Evolutionary conservation across 257 asterid genomes (phyloP), one percentile per base, ranked within the genome.

Genomic region (Nicotiana obtusifolia): DNA sequence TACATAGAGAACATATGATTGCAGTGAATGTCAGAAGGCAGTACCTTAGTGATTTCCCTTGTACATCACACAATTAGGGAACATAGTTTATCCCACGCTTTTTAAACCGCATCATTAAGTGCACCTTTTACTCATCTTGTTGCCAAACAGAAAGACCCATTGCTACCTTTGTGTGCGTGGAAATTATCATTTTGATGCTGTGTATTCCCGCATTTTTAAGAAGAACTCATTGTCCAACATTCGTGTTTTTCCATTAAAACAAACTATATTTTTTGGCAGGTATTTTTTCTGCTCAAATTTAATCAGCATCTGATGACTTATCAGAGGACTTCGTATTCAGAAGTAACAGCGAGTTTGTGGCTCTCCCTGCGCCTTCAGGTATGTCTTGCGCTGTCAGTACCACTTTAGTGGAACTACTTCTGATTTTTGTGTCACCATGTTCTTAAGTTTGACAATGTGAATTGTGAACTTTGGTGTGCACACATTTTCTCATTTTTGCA

Each of bases 281-380:
- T 90, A 54, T 84, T 86, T 75, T 94, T 93, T 90, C 82, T 94
- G 59, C 61, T 78, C 86, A 89, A 86, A 88, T 94, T 94, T 90
- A 84, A 89, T 82, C 90, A 91, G 86, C 93, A 90, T 47, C 79
- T 94, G 41, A 87, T 78, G 37, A 84, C 90, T 77, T 95, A 95
- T 87, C 99, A 94, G 87, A 90, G 88, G 78, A 94, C 98, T 81
- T 94, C 98, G 64, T 94, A 89, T 88, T 92, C 99, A 83, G 99
- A 95, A 88, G 87, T 89, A 84, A 84, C 89, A 64, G 99, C 99
- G 56, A 93, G 99, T 85, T 88, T 93, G 78, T 95, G 99, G 99
- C 99, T 95, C 80, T 95, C 99, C 77, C 92, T 93, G 86, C 99
- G 97, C 76, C 98, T 95, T 92, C 98, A 95, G 96, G 99, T 93